These are phyloP conservation scores for Russula sp. DNA, from an alignment of 768 basidiomycete genomes.

Conservation along the genomic window DNA sequence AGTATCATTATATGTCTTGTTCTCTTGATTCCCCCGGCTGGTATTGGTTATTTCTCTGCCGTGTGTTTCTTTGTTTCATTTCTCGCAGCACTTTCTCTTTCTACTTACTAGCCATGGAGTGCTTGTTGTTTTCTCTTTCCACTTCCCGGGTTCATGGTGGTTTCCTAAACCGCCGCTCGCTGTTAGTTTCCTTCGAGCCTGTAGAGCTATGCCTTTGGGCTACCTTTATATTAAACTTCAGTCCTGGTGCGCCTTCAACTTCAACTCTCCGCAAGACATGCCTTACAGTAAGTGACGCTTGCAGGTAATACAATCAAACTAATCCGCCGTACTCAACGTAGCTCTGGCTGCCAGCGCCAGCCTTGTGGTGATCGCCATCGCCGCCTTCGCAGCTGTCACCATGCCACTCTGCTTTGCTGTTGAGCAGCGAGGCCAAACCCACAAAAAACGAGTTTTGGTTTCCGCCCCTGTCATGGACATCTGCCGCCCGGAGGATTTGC, in stretches of 20 bases:
- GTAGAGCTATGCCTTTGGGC: background rate
- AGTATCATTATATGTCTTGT: background rate
- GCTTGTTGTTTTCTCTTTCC: constrained; percentile 3
- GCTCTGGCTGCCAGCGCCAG: background rate
- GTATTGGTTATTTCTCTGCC: background rate
- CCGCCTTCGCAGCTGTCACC: background rate
- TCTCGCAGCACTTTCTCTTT: background rate
- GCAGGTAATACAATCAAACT: background rate
- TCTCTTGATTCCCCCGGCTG: background rate
- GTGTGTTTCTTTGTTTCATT: background rate
- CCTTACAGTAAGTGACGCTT: background rate
- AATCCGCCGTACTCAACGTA: background rate
- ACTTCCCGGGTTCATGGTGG: background rate
- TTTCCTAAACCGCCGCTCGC: background rate
- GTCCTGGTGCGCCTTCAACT: background rate
- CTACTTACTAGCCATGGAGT: background rate
- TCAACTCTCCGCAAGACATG: background rate
- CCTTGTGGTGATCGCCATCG: background rate
- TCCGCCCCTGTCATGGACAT: background rate
- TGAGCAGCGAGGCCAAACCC: background rate
- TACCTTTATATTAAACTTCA: constrained; percentile 7
- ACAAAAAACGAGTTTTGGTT: background rate
- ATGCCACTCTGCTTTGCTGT: background rate
- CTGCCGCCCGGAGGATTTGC: background rate
- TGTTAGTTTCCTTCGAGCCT: background rate